Evolutionary conservation across 2,329 filamentous ascomycete genomes (phyloP), one percentile per base, ranked within the genome.

Genomic region (Aspergillus flavus): DNA sequence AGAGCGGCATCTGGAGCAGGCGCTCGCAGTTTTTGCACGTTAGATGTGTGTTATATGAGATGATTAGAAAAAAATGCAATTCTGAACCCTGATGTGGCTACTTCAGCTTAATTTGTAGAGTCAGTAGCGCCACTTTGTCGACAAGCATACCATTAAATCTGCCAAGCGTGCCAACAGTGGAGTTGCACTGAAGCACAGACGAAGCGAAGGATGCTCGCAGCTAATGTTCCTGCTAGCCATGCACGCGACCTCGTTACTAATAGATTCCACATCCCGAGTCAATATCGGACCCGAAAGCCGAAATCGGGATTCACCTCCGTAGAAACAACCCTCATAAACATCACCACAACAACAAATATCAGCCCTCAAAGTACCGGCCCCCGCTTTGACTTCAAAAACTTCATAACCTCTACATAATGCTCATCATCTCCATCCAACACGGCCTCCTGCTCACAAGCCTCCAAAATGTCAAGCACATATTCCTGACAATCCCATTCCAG

Each of bases 401-500:
- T 50, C 48, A 59, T 67, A 10, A 57, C 65, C 45, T 68, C 65
- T 16, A 32, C 50, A 48, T 68, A 71, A 41, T 72, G 63, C 19
- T 57, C 54, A 32, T 69, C 66, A 5, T 65, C 63, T 5, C 65
- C 58, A 16, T 69, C 68, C 1, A 71, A 26, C 34, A 69, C 59
- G 9, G 58, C 65, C 26, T 69, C 67, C 21, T 58, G 39, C 36
- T 69, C 64, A n/a, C 62, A 64, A 7, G 46, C 53, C 21, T 70
- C 66, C 1, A 71, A 36, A 7, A 71, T 62, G 10, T 72, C 68
- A 16, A 71, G 39, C 46, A 71, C 67, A 55, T 71, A 72, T 14
- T 70, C 67, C 59, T 71, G 68, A 57, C 65, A 71, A 53, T 72
- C 68, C 70, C 66, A 72, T 43, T 67, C 64, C 1, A 69, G 59